phyloP scores from a whole-genome alignment of 2,329 filamentous ascomycete genomes.

The Penicillium sp. region DNA sequence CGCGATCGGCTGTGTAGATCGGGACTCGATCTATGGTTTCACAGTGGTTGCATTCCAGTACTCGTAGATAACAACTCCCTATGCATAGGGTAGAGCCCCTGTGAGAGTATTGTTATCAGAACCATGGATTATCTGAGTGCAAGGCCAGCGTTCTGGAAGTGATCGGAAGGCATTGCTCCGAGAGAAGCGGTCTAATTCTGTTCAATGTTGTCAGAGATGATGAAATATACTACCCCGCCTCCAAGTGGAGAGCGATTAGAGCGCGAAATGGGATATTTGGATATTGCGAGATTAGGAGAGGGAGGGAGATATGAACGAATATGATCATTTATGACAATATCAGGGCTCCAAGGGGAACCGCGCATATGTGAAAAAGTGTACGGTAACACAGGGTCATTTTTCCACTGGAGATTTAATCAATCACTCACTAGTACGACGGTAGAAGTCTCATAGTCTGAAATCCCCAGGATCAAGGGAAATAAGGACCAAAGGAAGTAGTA shows the following conservation, averaged over 20 bases:
- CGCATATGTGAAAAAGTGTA: conserved; percentile 1
- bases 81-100: too few species aligned
- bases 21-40: conserved; percentile 15
- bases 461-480: too few species aligned
- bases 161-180: conserved; percentile 2
- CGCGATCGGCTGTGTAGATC: conserved; percentile 18
- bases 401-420: too few species aligned
- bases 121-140: background rate
- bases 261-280: background rate
- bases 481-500: too few species aligned
- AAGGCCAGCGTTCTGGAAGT: background rate
- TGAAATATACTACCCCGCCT: conserved; percentile 3
- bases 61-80: too few species aligned
- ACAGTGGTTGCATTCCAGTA: background rate
- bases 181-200: conserved; percentile 2
- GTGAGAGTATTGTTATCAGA: too few species aligned
- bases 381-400: too few species aligned
- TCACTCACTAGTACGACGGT: too few species aligned
- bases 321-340: background rate
- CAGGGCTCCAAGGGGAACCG: background rate
- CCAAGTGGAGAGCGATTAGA: conserved; percentile 4
- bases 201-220: conserved; percentile 6
- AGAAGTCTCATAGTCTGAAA: too few species aligned
- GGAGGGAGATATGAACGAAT: background rate
- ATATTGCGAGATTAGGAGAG: background rate